Evolutionary conservation across 2,329 filamentous ascomycete species (phyloP).

Genomic region (Spiromastix sp.): DNA sequence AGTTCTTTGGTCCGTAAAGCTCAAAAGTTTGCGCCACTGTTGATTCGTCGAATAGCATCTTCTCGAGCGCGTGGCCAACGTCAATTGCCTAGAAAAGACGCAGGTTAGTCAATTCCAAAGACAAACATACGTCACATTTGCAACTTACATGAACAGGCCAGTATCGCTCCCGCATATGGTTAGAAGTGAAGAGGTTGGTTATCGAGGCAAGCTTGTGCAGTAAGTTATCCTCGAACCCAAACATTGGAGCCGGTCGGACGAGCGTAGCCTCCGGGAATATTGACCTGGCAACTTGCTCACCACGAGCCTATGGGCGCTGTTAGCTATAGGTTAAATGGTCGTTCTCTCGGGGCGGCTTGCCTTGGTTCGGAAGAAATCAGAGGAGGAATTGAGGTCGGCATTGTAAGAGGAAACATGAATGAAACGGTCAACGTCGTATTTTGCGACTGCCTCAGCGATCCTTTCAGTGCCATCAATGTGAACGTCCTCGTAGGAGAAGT

Average conservation of each 20-base stretch:
- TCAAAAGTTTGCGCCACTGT: conserved; percentile 89
- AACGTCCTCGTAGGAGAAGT: conserved; percentile 86
- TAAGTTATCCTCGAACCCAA: conserved; percentile 88
- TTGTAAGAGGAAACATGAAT: conserved; percentile 97
- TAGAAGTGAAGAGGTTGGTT: conserved; percentile 76
- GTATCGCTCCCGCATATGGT: conserved; percentile 86
- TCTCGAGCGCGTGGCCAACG: conserved; percentile 77
- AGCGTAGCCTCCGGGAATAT: conserved; percentile 97
- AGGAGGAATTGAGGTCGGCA: conserved; percentile 65
- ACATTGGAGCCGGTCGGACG: conserved; percentile 85
- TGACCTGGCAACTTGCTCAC: conserved; percentile 71
- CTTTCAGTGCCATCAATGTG: conserved; percentile 87
- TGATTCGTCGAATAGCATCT: conserved; percentile 81
- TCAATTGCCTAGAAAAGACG: conserved; percentile 60
- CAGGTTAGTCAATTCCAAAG: no score
- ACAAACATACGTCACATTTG: neutral
- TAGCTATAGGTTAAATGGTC: conserved; percentile 5
- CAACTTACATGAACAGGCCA: conserved; percentile 73
- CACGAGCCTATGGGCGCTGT: conserved; percentile 47
- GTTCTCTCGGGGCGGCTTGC: conserved; percentile 31
- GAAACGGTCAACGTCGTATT: conserved; percentile 95
- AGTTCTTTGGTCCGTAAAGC: conserved; percentile 87
- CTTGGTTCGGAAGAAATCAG: conserved; percentile 89
- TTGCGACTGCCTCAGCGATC: conserved; percentile 87
- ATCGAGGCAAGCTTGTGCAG: conserved; percentile 74